phyloP scores from a whole-genome alignment of 495 filamentous ascomycete genomes.

The Entonaema liquescens region DNA sequence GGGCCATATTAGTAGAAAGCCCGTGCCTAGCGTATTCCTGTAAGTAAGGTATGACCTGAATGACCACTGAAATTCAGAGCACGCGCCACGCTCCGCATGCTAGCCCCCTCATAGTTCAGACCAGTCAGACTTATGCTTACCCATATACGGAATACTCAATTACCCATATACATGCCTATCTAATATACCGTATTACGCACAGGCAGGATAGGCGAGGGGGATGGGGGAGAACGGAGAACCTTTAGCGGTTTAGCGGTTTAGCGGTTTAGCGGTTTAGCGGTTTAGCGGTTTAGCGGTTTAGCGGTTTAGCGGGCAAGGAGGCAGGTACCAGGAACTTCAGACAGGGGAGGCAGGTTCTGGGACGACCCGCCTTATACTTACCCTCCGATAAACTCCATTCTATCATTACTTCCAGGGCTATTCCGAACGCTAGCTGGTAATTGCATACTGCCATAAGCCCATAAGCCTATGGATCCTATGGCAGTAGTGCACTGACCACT shows the following conservation, averaged over 20 bases:
- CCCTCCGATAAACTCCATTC: conserved; percentile 31
- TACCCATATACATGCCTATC: neutral
- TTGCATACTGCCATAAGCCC: conserved; percentile 32
- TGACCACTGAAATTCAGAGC: conserved; percentile 13
- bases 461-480: no score
- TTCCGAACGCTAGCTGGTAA: conserved; percentile 32
- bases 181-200: conserved; percentile 40
- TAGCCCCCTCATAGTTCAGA: conserved; percentile 21
- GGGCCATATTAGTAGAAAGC: conserved; percentile 12
- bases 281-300: no score
- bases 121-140: conserved; percentile 11
- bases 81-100: conserved; percentile 34
- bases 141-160: neutral
- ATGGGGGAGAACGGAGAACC: neutral
- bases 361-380: conserved; percentile 36
- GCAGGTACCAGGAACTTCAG: conserved; percentile 33
- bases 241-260: no score
- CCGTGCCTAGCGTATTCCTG: conserved; percentile 6
- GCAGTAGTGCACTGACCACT: no score
- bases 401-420: neutral
- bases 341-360: conserved; percentile 27
- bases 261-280: no score
- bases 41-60: conserved; percentile 11
- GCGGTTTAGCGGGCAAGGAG: conserved; percentile 18
- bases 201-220: conserved; percentile 1